Base-by-base conservation (phyloP, 371 early-diverging fungal genomes). In the Apophysomyces ossiformis region DNA sequence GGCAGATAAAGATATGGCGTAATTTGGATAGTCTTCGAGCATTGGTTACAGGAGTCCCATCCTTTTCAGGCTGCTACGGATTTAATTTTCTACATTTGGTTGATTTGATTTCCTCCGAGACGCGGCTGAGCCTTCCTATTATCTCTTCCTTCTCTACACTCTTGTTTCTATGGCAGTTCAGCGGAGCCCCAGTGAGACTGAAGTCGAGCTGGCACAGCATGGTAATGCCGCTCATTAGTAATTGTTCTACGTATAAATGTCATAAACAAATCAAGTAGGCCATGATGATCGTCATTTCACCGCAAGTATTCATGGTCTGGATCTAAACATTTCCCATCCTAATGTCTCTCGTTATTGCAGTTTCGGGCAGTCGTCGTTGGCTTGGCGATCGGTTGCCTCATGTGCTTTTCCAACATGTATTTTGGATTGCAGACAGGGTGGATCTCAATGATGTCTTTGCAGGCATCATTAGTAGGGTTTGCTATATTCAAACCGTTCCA, bases 381-480 rank as follows among this genome's bases (percentile, higher is more conserved):
- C 4, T 67, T 91, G 32, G 45, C 78, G 15, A 89, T 93, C 50
- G 94, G 94, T 38, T 79, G 84, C 6, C 60, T 92, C 8, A 78
- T 93, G 71, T 90, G 92, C 58, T 93, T 93, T 69, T 90, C 92
- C 60, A 93, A 93, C 69, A 91, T 91, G 87, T 93, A 92, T 72
- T 93, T 92, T 78, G 94, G 94, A 0, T 75, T 93, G 16, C 94
- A 93, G 64, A 91, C 92, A 47, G 94, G 94, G 0, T 93, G 94
- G 94, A 92, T 93, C 58, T 86, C 87, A 37, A 92, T 93, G 94
- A 92, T 92, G 92, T 90, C 91, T 5, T 76, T 93, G n/a, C 94
- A 92, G 69, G 88, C 93, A 13, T 91, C 93, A 0, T 74, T 93
- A 6, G 77, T 93, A 0, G 93, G 92, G 0, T 93, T 88, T 69